Conservation (phyloP, 345 rosid species). For the thale cress (Arabidopsis thaliana) region DNA sequence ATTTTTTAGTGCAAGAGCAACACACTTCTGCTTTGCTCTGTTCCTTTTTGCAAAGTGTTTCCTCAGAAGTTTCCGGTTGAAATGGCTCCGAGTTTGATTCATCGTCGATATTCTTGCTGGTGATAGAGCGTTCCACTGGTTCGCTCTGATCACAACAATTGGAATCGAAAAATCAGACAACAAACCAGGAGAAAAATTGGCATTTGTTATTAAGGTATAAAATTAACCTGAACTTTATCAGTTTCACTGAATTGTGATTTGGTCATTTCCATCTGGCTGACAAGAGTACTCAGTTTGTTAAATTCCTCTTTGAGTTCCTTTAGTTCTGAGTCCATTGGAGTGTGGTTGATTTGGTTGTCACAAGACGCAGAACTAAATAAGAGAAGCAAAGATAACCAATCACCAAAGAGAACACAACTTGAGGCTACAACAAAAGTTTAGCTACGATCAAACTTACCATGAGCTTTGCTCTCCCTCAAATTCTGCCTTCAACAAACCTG, state of each 20-base stretch:
- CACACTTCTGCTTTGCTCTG: slow-evolving; percentile 51
- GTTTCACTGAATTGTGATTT: slow-evolving; percentile 55
- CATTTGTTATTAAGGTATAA: not conserved
- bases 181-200: not conserved
- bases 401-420: slow-evolving; percentile 15
- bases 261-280: slow-evolving; percentile 66
- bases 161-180: slow-evolving; percentile 16
- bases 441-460: slow-evolving; percentile 28
- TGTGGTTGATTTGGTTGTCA: slow-evolving; percentile 57
- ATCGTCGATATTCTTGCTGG: slow-evolving; percentile 47
- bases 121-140: slow-evolving; percentile 50
- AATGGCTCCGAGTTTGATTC: not conserved
- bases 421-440: not conserved
- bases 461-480: slow-evolving; percentile 42
- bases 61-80: slow-evolving; percentile 53
- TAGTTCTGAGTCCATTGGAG: slow-evolving; percentile 64
- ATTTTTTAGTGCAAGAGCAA: slow-evolving; percentile 79
- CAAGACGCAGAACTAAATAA: slow-evolving; percentile 51
- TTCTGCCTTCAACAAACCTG: slow-evolving; percentile 62
- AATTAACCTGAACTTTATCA: slow-evolving; percentile 52
- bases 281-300: slow-evolving; percentile 56
- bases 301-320: slow-evolving; percentile 74
- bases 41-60: slow-evolving; percentile 33
- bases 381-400: slow-evolving; percentile 3
- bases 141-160: slow-evolving; percentile 51